Conservation (phyloP, 148 eudicot genomes). For the Rhododendron ovatum region DNA sequence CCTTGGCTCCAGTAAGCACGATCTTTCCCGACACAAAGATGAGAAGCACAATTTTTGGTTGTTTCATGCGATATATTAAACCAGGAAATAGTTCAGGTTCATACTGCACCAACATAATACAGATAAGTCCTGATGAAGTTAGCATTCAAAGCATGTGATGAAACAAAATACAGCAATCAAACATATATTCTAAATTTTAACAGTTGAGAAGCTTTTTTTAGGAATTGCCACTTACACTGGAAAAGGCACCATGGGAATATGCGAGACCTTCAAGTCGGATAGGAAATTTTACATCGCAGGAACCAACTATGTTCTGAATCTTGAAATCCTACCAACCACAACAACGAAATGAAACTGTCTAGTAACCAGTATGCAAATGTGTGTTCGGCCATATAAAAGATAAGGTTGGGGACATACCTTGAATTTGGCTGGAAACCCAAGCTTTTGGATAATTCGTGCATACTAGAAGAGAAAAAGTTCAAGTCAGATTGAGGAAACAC, state of each 20-base stretch:
- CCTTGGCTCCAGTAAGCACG: conserved; percentile 87
- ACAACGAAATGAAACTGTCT: background rate
- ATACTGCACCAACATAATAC: conserved; percentile 36
- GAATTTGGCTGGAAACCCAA: conserved; percentile 71
- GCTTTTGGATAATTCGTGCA: conserved; percentile 77
- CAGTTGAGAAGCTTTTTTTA: background rate
- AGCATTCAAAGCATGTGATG: background rate
- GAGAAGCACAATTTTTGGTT: conserved; percentile 69
- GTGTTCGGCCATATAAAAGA: background rate
- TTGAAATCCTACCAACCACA: conserved; percentile 52
- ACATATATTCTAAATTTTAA: background rate
- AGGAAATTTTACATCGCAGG: conserved; percentile 75
- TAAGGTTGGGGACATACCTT: conserved; percentile 30
- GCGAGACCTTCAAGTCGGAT: conserved; percentile 77
- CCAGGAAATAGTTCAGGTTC: conserved; percentile 91
- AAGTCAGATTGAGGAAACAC: conserved; percentile 4
- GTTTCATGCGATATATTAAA: conserved; percentile 79
- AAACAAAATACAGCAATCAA: background rate
- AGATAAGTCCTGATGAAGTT: conserved; percentile 1
- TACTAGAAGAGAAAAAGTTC: conserved; percentile 33
- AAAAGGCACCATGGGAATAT: conserved; percentile 65
- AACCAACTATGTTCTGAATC: conserved; percentile 74
- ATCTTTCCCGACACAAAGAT: conserved; percentile 81
- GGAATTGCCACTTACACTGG: conserved; percentile 46
- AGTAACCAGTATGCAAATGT: background rate